Conservation (phyloP, 1,139 yeast species). For the Scheffersomyces stambukii region DNA sequence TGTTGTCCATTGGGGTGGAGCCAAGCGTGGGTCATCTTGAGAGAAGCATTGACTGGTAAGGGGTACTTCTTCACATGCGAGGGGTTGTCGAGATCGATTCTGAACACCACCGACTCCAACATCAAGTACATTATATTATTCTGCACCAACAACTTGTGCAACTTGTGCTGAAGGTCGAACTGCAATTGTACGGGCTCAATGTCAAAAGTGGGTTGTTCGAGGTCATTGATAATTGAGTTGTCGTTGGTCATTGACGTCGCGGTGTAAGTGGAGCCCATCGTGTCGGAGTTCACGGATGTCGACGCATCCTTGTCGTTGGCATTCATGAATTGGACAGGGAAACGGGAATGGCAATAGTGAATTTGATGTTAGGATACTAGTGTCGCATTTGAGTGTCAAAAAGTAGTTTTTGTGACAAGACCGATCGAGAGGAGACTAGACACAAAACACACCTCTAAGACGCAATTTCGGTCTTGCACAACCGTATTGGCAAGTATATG, state of each 20-base stretch:
- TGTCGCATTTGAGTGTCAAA: too few relatives aligned
- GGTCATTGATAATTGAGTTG: slow-evolving; percentile 10
- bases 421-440: too few relatives aligned
- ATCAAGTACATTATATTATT: slow-evolving; percentile 36
- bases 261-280: slow-evolving; percentile 11
- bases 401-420: too few relatives aligned
- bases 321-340: too few relatives aligned
- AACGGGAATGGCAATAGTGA: too few relatives aligned
- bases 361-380: too few relatives aligned
- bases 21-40: slow-evolving; percentile 29
- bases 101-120: slow-evolving; percentile 17
- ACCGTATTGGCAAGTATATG: too few relatives aligned
- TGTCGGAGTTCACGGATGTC: too few relatives aligned
- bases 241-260: slow-evolving; percentile 11
- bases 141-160: slow-evolving; percentile 24
- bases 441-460: too few relatives aligned
- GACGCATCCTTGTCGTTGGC: too few relatives aligned
- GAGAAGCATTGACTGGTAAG: slow-evolving; percentile 17
- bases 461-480: too few relatives aligned
- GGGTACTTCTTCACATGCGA: slow-evolving; percentile 27
- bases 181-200: slow-evolving; percentile 44
- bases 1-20: slow-evolving; percentile 37
- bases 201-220: slow-evolving; percentile 24
- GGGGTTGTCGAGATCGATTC: slow-evolving; percentile 37
- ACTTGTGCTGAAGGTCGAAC: slow-evolving; percentile 27